Evolutionary conservation across 2,329 filamentous ascomycete genomes (phyloP), one percentile per base, ranked within the genome.

Genomic region (Ascochyta lentis): DNA sequence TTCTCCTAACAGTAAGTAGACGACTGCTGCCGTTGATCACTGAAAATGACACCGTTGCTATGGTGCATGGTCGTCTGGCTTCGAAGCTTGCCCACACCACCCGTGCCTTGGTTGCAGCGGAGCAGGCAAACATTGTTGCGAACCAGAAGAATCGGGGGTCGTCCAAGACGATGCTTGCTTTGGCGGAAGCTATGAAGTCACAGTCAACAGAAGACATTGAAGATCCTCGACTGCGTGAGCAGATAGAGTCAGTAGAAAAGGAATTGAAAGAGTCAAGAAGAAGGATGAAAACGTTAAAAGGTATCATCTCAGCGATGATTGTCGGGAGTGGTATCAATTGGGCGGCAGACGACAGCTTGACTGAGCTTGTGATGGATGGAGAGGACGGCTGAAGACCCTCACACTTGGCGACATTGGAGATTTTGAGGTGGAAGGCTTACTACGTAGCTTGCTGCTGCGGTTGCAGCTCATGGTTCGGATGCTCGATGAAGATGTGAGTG

Each of bases 311-410:
- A 67, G 91, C 89, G 16, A 83, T 92, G 51, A 84, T 96, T 42
- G 90, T 86, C 5, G 91, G 90, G 3, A 96, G 91, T 73, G 92
- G 92, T 42, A 81, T 95, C 49, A 87, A 96, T 69, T 96, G 92
- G 92, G 86, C 86, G 12, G 79, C 83, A 37, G 87, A 96, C 74
- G 82, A 86, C 47, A 81, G 80, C 56, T 77, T 96, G 58, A 81
- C 84, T 54, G 84, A 86, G 46, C 80, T 94, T 58, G 91, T 96
- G 24, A 79, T 96, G 58, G 91, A 91, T 10, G 86, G 88, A 47
- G 78, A 78, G 43, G 77, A 83, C 24, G 73, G 73, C 13, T 56
- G 47, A 56, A 37, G 19, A 19, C 15, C 13, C 16, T 33, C 6
- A 9, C 9, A 19, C 29, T 46, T 16, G 13, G 16, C 6, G 29